Evolutionary conservation across 768 basidiomycete genomes (phyloP).

Genomic region (Galerina sulciceps): DNA sequence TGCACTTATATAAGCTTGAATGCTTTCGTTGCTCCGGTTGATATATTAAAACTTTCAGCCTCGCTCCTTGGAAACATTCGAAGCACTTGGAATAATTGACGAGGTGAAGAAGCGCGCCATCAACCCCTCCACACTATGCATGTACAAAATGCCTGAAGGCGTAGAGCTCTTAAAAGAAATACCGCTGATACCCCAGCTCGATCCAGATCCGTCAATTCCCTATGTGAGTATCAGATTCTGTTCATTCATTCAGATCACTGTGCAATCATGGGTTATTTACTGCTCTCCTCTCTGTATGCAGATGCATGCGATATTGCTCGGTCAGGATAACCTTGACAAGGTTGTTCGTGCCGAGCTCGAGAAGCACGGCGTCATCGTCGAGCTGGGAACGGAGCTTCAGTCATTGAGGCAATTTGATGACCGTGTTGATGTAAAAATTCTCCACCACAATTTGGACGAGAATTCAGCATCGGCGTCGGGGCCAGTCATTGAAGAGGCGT

Average conservation of each 20-base stretch:
- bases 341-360: conserved; percentile 37
- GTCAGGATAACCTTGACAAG: conserved; percentile 38
- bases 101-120: conserved; percentile 32
- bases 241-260: neutral
- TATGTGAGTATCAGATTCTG: conserved; percentile 24
- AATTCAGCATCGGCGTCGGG: neutral
- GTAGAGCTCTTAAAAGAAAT: conserved; percentile 28
- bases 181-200: conserved; percentile 23
- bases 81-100: conserved; percentile 38
- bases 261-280: neutral
- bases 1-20: neutral
- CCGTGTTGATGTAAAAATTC: conserved; percentile 38
- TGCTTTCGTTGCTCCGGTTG: neutral
- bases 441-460: conserved; percentile 18
- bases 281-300: neutral
- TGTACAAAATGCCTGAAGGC: conserved; percentile 37
- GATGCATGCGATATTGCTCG: conserved; percentile 17
- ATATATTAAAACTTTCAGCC: conserved; percentile 32
- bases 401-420: conserved; percentile 43
- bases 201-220: conserved; percentile 32
- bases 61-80: conserved; percentile 45
- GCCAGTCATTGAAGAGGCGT: conserved; percentile 25
- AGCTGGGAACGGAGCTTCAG: conserved; percentile 46
- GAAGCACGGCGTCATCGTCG: conserved; percentile 35
- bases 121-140: conserved; percentile 22